Conservation (phyloP, 2,329 filamentous ascomycete species). For the Colletotrichum truncatum region DNA sequence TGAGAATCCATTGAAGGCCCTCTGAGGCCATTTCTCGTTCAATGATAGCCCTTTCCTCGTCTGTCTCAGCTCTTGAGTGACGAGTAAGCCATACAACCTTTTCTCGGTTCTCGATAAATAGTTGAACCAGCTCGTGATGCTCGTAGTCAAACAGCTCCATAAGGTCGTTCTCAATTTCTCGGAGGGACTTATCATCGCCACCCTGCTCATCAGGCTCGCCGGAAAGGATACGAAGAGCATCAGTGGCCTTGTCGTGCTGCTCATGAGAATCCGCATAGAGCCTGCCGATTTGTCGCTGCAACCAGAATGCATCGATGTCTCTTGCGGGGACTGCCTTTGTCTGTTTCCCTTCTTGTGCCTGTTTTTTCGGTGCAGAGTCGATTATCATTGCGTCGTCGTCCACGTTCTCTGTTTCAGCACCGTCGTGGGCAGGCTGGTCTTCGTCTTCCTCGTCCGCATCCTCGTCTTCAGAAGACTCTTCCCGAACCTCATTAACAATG, state of each 20-base stretch:
- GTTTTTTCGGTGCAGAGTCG: slow-evolving; percentile 67
- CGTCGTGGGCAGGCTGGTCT: slow-evolving; percentile 62
- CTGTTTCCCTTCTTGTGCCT: slow-evolving; percentile 57
- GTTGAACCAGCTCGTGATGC: slow-evolving; percentile 90
- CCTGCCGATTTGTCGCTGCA: slow-evolving; percentile 89
- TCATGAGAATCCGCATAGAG: slow-evolving; percentile 92
- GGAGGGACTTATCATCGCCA: slow-evolving; percentile 83
- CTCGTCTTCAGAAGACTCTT: slow-evolving; percentile 86
- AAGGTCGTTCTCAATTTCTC: slow-evolving; percentile 96
- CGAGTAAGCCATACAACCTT: slow-evolving; percentile 96
- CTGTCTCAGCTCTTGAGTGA: slow-evolving; percentile 83
- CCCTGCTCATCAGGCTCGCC: slow-evolving; percentile 75
- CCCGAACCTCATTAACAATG: slow-evolving; percentile 85
- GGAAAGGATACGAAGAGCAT: slow-evolving; percentile 84
- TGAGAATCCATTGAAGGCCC: slow-evolving; percentile 85
- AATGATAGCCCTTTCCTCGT: slow-evolving; percentile 77
- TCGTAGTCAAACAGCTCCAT: slow-evolving; percentile 99
- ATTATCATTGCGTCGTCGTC: slow-evolving; percentile 83
- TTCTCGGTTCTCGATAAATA: slow-evolving; percentile 89
- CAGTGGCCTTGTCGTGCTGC: slow-evolving; percentile 90
- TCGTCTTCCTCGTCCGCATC: slow-evolving; percentile 73
- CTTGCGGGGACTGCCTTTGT: slow-evolving; percentile 78
- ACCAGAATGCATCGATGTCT: slow-evolving; percentile 97
- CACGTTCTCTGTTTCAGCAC: slow-evolving; percentile 43
- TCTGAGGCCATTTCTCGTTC: slow-evolving; percentile 93